Evolutionary conservation across 352 stramenopile genomes (phyloP), one percentile per base, ranked within the genome.

Genomic region (Globisporangium mamillatum): DNA sequence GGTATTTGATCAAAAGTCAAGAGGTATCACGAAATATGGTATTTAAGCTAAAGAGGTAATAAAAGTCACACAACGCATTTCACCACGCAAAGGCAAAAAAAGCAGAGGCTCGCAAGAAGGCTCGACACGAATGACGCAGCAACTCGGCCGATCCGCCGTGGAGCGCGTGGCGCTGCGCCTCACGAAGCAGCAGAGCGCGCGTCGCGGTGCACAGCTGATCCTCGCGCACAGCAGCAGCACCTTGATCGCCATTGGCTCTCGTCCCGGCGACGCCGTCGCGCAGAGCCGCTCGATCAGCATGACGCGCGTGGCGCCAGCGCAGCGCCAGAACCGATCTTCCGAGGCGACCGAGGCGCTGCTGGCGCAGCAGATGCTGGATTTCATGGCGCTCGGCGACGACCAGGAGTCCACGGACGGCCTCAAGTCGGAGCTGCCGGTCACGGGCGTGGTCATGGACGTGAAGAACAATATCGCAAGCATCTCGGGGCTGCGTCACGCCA

Each of bases 401-500:
- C 70, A 76, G 0, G 29, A 32, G 14, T 34, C n/a, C 6, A 25
- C 4, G 0, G 52, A 75, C 5, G 41, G 63, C 10, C 3, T 71
- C 4, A 29, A 44, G 12, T 44, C 62, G 41, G 52, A 73, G 25
- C 74, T 94, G 36, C 76, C 83, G 1, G 34, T 88, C 20, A 65
- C 56, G 16, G 86, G 86, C 52, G 74, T 85, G 6, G 74, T 94
- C 34, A 75, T 93, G 60, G 76, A 86, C 69, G 72, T 94, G 20
- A 84, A 89, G 71, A 91, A 90, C 73, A 75, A 79, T 34, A 78
- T 94, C 25, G 86, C 83, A 44, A 85, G 76, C 58, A 81, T 94
- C 65, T 93, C 86, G 34, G 86, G 86, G 0, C 75, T 94, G 60
- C 82, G 84, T 24, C 77, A 90, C 69, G 86, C 84, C 41, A 84